Percentiles rank a stretch among this genome's conserved stretches.
Evolutionary conservation across 306 rosid genomes (phyloP).

Genomic region (barrel medic (Medicago truncatula)): DNA sequence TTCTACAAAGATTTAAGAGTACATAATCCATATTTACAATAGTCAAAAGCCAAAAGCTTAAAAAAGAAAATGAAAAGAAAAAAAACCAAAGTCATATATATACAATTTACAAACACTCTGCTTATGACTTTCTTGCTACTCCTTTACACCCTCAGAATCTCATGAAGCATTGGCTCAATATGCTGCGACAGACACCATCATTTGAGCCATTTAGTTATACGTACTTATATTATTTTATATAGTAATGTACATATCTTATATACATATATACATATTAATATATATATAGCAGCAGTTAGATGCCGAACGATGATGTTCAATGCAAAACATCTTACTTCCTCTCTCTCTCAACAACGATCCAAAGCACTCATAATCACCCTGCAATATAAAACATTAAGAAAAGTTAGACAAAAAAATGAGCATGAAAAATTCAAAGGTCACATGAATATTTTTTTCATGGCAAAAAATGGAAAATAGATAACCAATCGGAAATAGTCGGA

Average conservation of each 20-base stretch:
- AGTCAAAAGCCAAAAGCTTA: constrained; percentile 25
- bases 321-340: constrained; percentile 41
- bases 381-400: constrained; percentile 36
- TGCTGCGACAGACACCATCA: constrained; percentile 23
- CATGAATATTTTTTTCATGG: not conserved
- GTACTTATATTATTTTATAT: constrained; percentile 4
- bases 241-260: not conserved
- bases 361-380: constrained; percentile 75
- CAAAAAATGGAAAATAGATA: constrained; percentile 25
- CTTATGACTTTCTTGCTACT: constrained; percentile 1
- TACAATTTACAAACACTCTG: not conserved
- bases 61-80: not conserved
- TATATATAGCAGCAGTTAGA: constrained; percentile 1
- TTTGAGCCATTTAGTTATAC: constrained; percentile 43
- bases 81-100: constrained; percentile 9
- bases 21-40: constrained; percentile 53
- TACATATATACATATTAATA: not conserved
- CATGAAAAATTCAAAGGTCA: not conserved
- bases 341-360: constrained; percentile 72
- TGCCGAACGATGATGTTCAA: constrained; percentile 30
- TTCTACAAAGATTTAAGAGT: constrained; percentile 38
- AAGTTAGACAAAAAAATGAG: not conserved
- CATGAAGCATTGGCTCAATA: constrained; percentile 45
- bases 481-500: constrained; percentile 69
- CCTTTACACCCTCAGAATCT: constrained; percentile 41